phyloP scores from a whole-genome alignment of 176 grass and related monocot species.

The Bothriochloa decipiens region DNA sequence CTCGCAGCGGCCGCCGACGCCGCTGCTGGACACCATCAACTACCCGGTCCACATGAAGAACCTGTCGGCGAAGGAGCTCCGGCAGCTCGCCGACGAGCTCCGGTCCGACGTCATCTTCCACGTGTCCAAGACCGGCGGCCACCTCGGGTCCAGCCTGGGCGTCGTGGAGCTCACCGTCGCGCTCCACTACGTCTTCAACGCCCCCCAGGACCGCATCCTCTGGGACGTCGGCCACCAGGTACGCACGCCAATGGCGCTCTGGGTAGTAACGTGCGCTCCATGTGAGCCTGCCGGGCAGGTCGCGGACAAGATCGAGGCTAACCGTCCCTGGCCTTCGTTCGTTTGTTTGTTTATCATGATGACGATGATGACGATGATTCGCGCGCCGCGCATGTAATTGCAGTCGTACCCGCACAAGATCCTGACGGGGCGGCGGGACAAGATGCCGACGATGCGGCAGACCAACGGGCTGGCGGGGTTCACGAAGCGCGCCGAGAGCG shows the following conservation, averaged over 20 bases:
- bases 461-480: slow-evolving; percentile 89
- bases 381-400: not conserved
- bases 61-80: slow-evolving; percentile 90
- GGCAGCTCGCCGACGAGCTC: slow-evolving; percentile 90
- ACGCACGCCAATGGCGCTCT: not conserved
- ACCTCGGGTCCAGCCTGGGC: slow-evolving; percentile 94
- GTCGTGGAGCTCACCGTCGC: slow-evolving; percentile 95
- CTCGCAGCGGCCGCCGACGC: slow-evolving; percentile 86
- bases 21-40: slow-evolving; percentile 92
- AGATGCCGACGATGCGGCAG: slow-evolving; percentile 95
- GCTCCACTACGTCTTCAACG: slow-evolving; percentile 93
- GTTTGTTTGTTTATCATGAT: not conserved
- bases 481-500: slow-evolving; percentile 85
- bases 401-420: slow-evolving; percentile 99
- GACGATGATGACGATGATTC: not conserved
- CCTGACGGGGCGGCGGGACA: slow-evolving; percentile 86
- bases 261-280: slow-evolving; percentile 24
- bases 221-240: slow-evolving; percentile 99
- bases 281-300: slow-evolving; percentile 22
- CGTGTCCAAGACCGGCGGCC: slow-evolving; percentile 94
- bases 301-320: not conserved
- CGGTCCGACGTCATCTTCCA: slow-evolving; percentile 98
- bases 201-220: slow-evolving; percentile 83
- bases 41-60: slow-evolving; percentile 99
- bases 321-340: not conserved